Conservation (phyloP, 2,329 filamentous ascomycete species). For the Hymenoscyphus albidus region DNA sequence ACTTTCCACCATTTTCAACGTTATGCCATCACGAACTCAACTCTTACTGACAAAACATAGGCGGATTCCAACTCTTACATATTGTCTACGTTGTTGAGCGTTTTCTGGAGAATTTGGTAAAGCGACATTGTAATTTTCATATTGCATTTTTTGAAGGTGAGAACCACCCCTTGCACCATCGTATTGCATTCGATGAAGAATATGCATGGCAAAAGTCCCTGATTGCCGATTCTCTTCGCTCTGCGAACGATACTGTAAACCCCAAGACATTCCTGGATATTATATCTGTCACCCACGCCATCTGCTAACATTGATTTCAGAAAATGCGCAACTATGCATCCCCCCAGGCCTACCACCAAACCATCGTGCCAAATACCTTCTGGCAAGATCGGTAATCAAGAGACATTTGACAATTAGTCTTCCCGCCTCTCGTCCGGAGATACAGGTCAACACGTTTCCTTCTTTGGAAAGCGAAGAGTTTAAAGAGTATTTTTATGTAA, state of each 20-base stretch:
- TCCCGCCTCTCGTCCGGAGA: constrained; percentile 23
- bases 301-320: constrained; percentile 22
- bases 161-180: neutral
- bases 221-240: neutral
- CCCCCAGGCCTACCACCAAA: constrained; percentile 40
- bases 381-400: constrained; percentile 61
- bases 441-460: constrained; percentile 41
- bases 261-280: neutral
- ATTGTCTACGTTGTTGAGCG: constrained; percentile 65
- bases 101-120: constrained; percentile 57
- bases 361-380: constrained; percentile 44
- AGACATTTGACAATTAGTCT: constrained; percentile 47
- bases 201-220: too few relatives aligned
- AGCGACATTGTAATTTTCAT: constrained; percentile 67
- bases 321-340: constrained; percentile 52
- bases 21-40: neutral
- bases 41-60: constrained; percentile 30
- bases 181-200: too few relatives aligned
- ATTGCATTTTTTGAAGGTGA: constrained; percentile 58
- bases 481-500: constrained; percentile 47
- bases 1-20: neutral
- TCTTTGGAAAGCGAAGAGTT: constrained; percentile 50
- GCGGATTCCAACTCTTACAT: constrained; percentile 68
- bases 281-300: neutral
- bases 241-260: neutral